Evolutionary conservation across 1,284 basidiomycete species (phyloP).

Genomic region (Cerioporus squamosus): DNA sequence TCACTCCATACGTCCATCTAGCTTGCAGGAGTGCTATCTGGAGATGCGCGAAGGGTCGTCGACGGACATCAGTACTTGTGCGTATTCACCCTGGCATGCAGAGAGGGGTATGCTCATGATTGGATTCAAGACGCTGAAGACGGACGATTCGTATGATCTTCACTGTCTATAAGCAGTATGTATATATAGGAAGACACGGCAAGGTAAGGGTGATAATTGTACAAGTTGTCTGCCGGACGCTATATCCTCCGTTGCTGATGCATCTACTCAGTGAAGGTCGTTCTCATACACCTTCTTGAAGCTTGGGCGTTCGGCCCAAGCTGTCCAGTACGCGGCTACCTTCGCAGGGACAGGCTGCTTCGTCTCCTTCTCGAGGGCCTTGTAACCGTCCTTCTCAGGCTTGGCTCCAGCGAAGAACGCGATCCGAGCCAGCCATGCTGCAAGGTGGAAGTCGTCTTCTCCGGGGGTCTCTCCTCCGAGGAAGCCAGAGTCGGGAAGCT

Average conservation of each 20-base stretch:
- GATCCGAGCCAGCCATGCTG: conserved; percentile 55
- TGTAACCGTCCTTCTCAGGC: conserved; percentile 40
- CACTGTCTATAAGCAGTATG: too few species aligned
- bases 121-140: conserved; percentile 7
- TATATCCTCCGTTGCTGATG: not conserved
- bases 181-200: too few species aligned
- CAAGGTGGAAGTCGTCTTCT: conserved; percentile 60
- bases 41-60: conserved; percentile 63
- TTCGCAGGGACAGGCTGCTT: conserved; percentile 43
- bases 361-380: conserved; percentile 45
- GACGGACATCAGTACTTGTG: conserved; percentile 24
- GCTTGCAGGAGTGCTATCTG: conserved; percentile 61
- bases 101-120: not conserved
- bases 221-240: too few species aligned
- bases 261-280: conserved; percentile 48
- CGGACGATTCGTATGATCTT: not conserved
- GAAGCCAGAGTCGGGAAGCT: conserved; percentile 50
- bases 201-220: too few species aligned
- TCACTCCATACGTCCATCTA: conserved; percentile 27
- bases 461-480: conserved; percentile 51
- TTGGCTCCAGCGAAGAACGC: conserved; percentile 40
- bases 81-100: not conserved
- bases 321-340: conserved; percentile 47
- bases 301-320: conserved; percentile 58
- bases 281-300: conserved; percentile 59